phyloP scores from a whole-genome alignment of 2,329 filamentous ascomycete genomes.

The Macrophomina phaseolina region DNA sequence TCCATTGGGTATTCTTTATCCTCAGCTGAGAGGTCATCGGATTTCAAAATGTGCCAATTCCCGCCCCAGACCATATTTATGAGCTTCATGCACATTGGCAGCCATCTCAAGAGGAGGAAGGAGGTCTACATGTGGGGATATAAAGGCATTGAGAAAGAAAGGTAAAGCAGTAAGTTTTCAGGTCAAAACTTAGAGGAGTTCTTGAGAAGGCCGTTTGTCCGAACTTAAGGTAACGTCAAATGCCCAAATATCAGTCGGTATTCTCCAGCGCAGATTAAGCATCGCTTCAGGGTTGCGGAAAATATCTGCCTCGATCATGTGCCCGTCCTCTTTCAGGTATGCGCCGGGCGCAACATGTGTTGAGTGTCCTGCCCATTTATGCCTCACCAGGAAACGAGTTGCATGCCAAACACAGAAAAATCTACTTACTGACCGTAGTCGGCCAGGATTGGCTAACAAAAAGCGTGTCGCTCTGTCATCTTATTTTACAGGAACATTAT shows the following conservation, averaged over 20 bases:
- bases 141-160: too few relatives aligned
- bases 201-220: too few relatives aligned
- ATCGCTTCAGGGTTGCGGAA: too few relatives aligned
- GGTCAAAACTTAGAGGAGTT: too few relatives aligned
- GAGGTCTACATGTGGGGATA: too few relatives aligned
- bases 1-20: background rate
- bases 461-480: background rate
- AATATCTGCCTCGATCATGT: too few relatives aligned
- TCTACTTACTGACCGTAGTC: background rate
- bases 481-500: background rate
- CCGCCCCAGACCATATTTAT: conserved; percentile 38
- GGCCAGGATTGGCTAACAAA: background rate
- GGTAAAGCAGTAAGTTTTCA: too few relatives aligned
- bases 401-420: background rate
- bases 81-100: conserved; percentile 32
- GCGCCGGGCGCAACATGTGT: too few relatives aligned
- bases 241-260: too few relatives aligned
- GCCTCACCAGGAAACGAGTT: background rate
- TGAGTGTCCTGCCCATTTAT: background rate
- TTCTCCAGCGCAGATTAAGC: too few relatives aligned
- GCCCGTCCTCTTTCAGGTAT: too few relatives aligned
- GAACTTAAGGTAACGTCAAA: too few relatives aligned
- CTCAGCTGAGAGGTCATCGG: conserved; percentile 28
- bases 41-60: conserved; percentile 36
- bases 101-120: conserved; percentile 11